Conservation (phyloP, 306 rosid genomes). For the Quercus aquifolioides region DNA sequence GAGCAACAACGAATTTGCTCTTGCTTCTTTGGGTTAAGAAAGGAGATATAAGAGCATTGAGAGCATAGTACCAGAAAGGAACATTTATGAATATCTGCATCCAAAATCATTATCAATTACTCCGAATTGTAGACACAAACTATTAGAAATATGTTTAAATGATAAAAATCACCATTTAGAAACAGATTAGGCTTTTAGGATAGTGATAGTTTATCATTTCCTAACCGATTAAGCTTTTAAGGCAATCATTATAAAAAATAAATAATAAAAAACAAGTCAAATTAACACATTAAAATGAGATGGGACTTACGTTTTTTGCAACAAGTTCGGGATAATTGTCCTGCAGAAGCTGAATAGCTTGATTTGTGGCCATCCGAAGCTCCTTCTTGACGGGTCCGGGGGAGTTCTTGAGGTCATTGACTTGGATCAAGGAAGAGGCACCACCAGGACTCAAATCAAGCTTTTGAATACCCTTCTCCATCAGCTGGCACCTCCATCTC, state of each 20-base stretch:
- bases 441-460: slow-evolving; percentile 56
- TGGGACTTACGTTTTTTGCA: slow-evolving; percentile 64
- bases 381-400: slow-evolving; percentile 76
- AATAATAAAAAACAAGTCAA: neutral
- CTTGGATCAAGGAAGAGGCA: slow-evolving; percentile 59
- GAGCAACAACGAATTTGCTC: slow-evolving; percentile 58
- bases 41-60: slow-evolving; percentile 64
- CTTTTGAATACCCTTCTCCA: slow-evolving; percentile 75
- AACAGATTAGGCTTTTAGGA: too few species aligned
- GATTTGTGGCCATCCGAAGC: slow-evolving; percentile 71
- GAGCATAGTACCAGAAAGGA: slow-evolving; percentile 94
- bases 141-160: too few species aligned
- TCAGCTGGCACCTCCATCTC: slow-evolving; percentile 75
- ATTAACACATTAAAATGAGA: neutral
- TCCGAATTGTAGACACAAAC: neutral
- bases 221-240: too few species aligned
- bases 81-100: slow-evolving; percentile 80
- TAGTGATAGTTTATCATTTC: too few species aligned
- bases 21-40: slow-evolving; percentile 86
- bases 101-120: neutral
- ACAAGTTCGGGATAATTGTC: slow-evolving; percentile 94
- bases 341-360: slow-evolving; percentile 72
- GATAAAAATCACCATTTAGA: too few species aligned
- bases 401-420: slow-evolving; percentile 74
- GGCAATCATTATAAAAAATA: too few species aligned